A percentile compares a stretch with the other conserved stretches of the same genome.
Evolutionary conservation across 2,329 filamentous ascomycete species (phyloP).

Genomic region (Lasiodiplodia sp.): DNA sequence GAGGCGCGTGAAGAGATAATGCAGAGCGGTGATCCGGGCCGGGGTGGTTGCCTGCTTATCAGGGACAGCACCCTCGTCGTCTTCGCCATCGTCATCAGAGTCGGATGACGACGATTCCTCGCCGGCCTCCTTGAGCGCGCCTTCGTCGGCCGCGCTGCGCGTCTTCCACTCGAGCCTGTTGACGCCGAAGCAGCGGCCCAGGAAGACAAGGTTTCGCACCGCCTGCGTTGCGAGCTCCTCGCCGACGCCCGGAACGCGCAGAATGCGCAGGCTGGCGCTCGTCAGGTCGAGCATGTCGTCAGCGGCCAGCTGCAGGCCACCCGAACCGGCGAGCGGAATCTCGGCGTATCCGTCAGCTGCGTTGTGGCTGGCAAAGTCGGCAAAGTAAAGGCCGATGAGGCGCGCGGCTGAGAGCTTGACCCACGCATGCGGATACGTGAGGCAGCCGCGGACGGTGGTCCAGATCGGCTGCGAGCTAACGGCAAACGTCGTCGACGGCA

Average conservation of each 20-base stretch:
- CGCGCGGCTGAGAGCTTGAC: constrained; percentile 80
- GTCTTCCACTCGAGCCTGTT: constrained; percentile 61
- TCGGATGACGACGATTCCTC: constrained; percentile 51
- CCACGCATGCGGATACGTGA: constrained; percentile 74
- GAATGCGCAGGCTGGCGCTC: constrained; percentile 63
- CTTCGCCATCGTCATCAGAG: constrained; percentile 42
- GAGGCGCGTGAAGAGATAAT: constrained; percentile 80
- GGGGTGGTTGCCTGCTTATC: constrained; percentile 37
- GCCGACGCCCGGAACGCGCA: constrained; percentile 70
- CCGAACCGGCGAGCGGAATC: constrained; percentile 71
- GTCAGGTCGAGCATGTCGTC: constrained; percentile 68
- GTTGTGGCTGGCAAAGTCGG: constrained; percentile 75
- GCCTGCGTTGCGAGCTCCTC: constrained; percentile 80
- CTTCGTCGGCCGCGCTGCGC: constrained; percentile 54
- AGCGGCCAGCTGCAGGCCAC: constrained; percentile 72
- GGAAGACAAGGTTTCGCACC: constrained; percentile 81
- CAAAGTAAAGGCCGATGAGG: constrained; percentile 78
- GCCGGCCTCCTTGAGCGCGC: constrained; percentile 50
- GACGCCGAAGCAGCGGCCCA: constrained; percentile 70
- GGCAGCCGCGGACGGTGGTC: constrained; percentile 70
- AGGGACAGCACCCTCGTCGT: constrained; percentile 38
- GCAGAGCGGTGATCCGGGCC: constrained; percentile 59
- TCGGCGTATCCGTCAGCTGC: constrained; percentile 60
- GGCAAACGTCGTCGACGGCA: constrained; percentile 70
- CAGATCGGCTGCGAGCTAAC: constrained; percentile 71